A percentile compares a stretch with the other conserved stretches of the same genome.
Evolutionary conservation across 805 yeast genomes (phyloP).

Genomic region (Wickerhamomyces bovis): DNA sequence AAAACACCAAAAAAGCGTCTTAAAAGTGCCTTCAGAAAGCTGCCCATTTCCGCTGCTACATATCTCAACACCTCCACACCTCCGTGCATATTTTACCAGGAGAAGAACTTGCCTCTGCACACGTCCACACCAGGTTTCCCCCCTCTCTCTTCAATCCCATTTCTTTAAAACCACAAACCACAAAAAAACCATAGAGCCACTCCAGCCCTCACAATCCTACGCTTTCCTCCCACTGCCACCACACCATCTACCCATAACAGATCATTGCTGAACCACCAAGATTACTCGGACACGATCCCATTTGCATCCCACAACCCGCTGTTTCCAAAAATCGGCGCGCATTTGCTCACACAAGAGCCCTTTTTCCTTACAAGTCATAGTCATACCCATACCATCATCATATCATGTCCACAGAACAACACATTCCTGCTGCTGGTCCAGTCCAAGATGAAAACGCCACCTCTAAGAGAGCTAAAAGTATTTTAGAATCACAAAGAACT

Average conservation of each 20-base stretch:
- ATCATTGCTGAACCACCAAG: not conserved
- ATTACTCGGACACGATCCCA: not conserved
- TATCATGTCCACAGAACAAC: conserved; percentile 11
- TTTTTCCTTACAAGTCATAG: not conserved
- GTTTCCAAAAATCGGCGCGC: too few species aligned
- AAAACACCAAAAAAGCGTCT: not conserved
- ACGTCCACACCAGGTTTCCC: not conserved
- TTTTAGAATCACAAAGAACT: not conserved
- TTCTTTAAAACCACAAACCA: not conserved
- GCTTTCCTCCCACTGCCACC: not conserved
- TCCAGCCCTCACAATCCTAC: not conserved
- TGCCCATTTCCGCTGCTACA: not conserved
- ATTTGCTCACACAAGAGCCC: not conserved
- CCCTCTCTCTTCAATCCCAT: not conserved
- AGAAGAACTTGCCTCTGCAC: not conserved
- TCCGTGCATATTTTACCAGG: too few species aligned
- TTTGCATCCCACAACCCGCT: too few species aligned
- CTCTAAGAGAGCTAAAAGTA: conserved; percentile 10
- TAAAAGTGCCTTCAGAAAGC: not conserved
- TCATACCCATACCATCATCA: too few species aligned
- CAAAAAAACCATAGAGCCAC: not conserved
- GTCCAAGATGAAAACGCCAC: conserved; percentile 20
- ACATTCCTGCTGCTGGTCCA: conserved; percentile 2
- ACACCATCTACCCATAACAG: too few species aligned
- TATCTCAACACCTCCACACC: not conserved